Conservation (phyloP, 2,329 filamentous ascomycete species). For the Chrysoporthe cubensis region DNA sequence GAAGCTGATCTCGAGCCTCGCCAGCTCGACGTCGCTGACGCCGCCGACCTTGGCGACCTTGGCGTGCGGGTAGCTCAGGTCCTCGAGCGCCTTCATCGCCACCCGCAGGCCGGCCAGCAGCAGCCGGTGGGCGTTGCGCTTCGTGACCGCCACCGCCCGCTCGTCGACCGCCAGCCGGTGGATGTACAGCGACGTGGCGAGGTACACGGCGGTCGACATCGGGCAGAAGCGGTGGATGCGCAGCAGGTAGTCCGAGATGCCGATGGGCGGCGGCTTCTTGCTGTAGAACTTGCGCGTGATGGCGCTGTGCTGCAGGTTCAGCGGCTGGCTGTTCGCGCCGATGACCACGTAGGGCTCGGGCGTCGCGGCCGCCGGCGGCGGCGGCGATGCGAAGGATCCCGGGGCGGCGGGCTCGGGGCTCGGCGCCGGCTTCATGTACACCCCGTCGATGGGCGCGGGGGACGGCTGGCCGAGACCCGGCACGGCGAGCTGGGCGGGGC, state of each 20-base stretch:
- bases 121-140: constrained; percentile 83
- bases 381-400: constrained; percentile 30
- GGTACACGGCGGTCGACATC: constrained; percentile 90
- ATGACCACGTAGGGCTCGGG: constrained; percentile 62
- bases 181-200: constrained; percentile 87
- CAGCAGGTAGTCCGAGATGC: constrained; percentile 80
- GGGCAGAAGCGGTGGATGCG: constrained; percentile 91
- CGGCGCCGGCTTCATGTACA: constrained; percentile 49
- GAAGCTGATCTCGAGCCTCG: constrained; percentile 85
- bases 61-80: constrained; percentile 82
- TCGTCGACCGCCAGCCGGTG: constrained; percentile 79
- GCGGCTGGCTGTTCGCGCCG: constrained; percentile 71
- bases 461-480: constrained; percentile 25
- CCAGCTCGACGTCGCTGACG: constrained; percentile 80
- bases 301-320: constrained; percentile 79
- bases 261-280: constrained; percentile 82
- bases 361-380: constrained; percentile 31
- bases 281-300: constrained; percentile 94
- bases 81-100: constrained; percentile 94
- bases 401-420: constrained; percentile 28
- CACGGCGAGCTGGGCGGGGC: constrained; percentile 30
- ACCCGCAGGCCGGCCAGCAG: constrained; percentile 83
- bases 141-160: constrained; percentile 77
- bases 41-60: constrained; percentile 88
- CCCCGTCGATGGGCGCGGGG: constrained; percentile 54